phyloP scores from a whole-genome alignment of 2,329 filamentous ascomycete genomes.

The Fusarium vanettenii region DNA sequence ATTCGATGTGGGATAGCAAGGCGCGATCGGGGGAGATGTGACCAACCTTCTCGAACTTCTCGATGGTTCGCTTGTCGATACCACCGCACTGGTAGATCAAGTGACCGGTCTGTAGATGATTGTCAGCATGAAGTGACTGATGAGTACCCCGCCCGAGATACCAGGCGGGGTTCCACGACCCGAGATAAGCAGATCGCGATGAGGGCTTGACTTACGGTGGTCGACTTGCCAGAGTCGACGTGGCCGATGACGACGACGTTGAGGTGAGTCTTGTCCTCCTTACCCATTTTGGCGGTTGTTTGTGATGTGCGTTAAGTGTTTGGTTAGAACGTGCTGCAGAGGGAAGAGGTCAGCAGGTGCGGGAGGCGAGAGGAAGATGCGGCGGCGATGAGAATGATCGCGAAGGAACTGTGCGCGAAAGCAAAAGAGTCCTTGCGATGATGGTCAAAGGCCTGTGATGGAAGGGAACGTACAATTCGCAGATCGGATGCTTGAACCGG shows the following conservation, averaged over 20 bases:
- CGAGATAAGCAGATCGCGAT: conserved; percentile 24
- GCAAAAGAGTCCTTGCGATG: conserved; percentile 23
- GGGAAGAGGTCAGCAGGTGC: conserved; percentile 30
- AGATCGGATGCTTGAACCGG: conserved; percentile 59
- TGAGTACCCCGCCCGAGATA: conserved; percentile 11
- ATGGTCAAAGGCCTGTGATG: conserved; percentile 14
- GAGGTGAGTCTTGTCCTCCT: conserved; percentile 95
- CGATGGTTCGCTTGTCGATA: conserved; percentile 99
- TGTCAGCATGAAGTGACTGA: conserved; percentile 36
- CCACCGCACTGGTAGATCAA: conserved; percentile 99
- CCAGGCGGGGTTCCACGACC: conserved; percentile 21
- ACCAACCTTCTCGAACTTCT: conserved; percentile 99
- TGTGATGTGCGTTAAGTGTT: conserved; percentile 37
- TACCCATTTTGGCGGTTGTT: conserved; percentile 67
- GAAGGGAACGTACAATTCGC: conserved; percentile 47
- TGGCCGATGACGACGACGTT: conserved; percentile 99
- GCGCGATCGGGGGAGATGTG: conserved; percentile 33
- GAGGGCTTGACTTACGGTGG: conserved; percentile 76
- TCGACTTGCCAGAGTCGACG: conserved; percentile 99
- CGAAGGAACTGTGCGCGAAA: conserved; percentile 5
- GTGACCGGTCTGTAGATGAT: conserved; percentile 72
- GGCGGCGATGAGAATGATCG: conserved; percentile 10
- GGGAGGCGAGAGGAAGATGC: not conserved
- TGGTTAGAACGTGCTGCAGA: conserved; percentile 39
- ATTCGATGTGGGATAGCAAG: conserved; percentile 20